Conservation (phyloP, 2,329 filamentous ascomycete genomes). For the Allantophomopsis lycopodina region DNA sequence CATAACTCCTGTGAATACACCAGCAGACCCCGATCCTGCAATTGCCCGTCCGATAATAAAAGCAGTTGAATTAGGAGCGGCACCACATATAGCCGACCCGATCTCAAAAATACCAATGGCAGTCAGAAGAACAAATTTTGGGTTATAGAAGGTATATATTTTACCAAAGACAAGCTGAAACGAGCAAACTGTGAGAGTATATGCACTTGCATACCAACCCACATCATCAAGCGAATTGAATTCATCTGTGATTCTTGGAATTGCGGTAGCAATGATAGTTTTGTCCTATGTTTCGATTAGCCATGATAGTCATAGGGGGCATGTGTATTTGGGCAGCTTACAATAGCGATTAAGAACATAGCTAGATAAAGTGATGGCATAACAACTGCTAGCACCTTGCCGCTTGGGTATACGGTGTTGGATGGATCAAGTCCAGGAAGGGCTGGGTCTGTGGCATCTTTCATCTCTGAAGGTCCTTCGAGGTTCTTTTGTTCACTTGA, state of each 20-base stretch:
- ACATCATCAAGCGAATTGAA: conserved; percentile 23
- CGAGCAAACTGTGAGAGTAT: conserved; percentile 15
- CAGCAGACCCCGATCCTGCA: conserved; percentile 11
- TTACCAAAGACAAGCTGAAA: conserved; percentile 6
- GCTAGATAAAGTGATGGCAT: too few relatives aligned
- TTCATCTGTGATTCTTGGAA: conserved; percentile 17
- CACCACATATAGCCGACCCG: conserved; percentile 12
- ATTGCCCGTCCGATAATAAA: conserved; percentile 15
- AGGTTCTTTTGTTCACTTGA: too few relatives aligned
- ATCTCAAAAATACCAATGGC: conserved; percentile 15
- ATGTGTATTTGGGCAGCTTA: too few relatives aligned
- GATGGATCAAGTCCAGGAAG: too few relatives aligned
- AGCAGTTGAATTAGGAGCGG: conserved; percentile 11
- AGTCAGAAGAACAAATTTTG: conserved; percentile 8
- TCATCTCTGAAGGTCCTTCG: too few relatives aligned
- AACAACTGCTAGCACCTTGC: too few relatives aligned
- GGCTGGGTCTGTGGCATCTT: too few relatives aligned
- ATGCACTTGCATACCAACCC: conserved; percentile 25
- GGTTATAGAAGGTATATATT: conserved; percentile 10
- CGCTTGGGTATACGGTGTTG: too few relatives aligned
- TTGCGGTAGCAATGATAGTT: conserved; percentile 4
- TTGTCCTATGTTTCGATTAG: background rate
- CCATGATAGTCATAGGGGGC: too few relatives aligned
- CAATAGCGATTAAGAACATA: too few relatives aligned
- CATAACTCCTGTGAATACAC: conserved; percentile 12